Conservation (phyloP, 2,329 filamentous ascomycete species). For the Aspergillus sp. region DNA sequence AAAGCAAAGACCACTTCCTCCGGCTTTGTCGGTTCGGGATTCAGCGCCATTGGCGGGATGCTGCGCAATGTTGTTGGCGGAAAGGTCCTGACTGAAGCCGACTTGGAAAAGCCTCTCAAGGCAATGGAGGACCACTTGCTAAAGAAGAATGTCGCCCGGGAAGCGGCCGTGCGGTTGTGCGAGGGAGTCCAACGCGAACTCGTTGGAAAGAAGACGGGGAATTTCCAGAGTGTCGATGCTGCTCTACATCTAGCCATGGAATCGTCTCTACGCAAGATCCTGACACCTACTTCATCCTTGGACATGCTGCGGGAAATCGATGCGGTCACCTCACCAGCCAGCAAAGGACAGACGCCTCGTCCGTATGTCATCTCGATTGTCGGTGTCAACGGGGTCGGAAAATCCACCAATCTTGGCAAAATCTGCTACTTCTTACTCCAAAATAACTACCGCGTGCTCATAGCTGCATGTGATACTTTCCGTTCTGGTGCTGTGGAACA, state of each 20-base stretch:
- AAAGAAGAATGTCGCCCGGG: constrained; percentile 90
- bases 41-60: constrained; percentile 75
- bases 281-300: constrained; percentile 89
- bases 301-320: constrained; percentile 93
- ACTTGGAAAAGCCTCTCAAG: constrained; percentile 86
- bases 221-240: constrained; percentile 78
- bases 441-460: constrained; percentile 91
- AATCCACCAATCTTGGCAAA: constrained; percentile 95
- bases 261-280: constrained; percentile 83
- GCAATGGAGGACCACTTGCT: constrained; percentile 93
- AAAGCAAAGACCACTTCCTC: constrained; percentile 43
- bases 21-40: constrained; percentile 67
- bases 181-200: constrained; percentile 86
- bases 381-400: constrained; percentile 95
- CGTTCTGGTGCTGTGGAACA: constrained; percentile 95
- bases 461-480: constrained; percentile 94
- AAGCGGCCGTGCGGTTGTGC: constrained; percentile 84
- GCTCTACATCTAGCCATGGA: constrained; percentile 83
- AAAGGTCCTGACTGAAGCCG: constrained; percentile 79
- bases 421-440: constrained; percentile 97
- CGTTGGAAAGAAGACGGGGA: constrained; percentile 81
- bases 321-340: constrained; percentile 60
- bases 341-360: constrained; percentile 56
- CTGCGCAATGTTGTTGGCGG: constrained; percentile 94
- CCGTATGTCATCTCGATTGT: constrained; percentile 98